A percentile compares a stretch with the other conserved stretches of the same genome.
Evolutionary conservation across 2,329 filamentous ascomycete genomes (phyloP).

Genomic region (Zymoseptoria tritici): DNA sequence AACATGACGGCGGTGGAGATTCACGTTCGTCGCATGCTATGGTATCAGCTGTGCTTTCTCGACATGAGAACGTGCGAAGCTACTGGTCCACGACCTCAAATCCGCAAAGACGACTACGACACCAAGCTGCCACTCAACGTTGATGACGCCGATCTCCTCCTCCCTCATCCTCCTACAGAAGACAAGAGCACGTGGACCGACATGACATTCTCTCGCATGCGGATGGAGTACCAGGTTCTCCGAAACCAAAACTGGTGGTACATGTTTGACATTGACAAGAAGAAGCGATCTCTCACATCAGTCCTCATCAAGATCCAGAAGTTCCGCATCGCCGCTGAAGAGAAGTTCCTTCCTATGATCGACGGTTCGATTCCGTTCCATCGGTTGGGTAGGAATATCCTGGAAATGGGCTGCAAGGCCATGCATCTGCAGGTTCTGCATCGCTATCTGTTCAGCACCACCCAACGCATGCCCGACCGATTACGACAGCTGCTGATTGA

Average conservation of each 20-base stretch:
- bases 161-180: slow-evolving; percentile 34
- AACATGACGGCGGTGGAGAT: slow-evolving; percentile 60
- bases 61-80: slow-evolving; percentile 69
- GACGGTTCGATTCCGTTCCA: slow-evolving; percentile 55
- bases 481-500: slow-evolving; percentile 57
- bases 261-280: slow-evolving; percentile 55
- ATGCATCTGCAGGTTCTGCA: slow-evolving; percentile 62
- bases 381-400: slow-evolving; percentile 55
- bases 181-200: slow-evolving; percentile 56
- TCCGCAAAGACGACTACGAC: slow-evolving; percentile 68
- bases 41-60: slow-evolving; percentile 72
- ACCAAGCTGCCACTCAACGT: slow-evolving; percentile 65
- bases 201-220: slow-evolving; percentile 59
- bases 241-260: slow-evolving; percentile 64
- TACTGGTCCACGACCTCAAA: slow-evolving; percentile 63
- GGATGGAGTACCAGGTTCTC: slow-evolving; percentile 68
- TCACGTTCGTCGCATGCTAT: slow-evolving; percentile 63
- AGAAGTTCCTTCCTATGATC: slow-evolving; percentile 58
- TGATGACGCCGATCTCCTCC: slow-evolving; percentile 56
- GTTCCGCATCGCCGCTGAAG: slow-evolving; percentile 57
- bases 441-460: slow-evolving; percentile 52
- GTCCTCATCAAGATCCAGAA: slow-evolving; percentile 62
- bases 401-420: slow-evolving; percentile 56
- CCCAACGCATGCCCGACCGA: slow-evolving; percentile 50
- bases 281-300: slow-evolving; percentile 54